phyloP scores from a whole-genome alignment of 345 rosid species.

The Brassica cretica region DNA sequence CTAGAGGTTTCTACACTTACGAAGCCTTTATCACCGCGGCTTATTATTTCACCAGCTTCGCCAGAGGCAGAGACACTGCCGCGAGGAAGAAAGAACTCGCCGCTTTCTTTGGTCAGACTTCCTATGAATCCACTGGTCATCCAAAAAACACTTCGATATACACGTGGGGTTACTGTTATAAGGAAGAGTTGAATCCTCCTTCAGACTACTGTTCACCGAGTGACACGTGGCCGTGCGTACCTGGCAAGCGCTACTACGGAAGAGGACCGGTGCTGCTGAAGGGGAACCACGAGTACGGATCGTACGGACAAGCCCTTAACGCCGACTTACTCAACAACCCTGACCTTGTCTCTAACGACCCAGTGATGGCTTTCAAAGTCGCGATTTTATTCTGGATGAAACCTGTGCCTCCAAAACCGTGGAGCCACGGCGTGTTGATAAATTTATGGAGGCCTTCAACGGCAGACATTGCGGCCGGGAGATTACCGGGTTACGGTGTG shows the following conservation, averaged over 20 bases:
- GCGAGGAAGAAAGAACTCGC: conserved; percentile 56
- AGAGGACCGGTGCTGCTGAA: conserved; percentile 70
- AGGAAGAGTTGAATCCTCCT: conserved; percentile 44
- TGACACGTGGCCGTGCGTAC: conserved; percentile 53
- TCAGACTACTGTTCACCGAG: conserved; percentile 47
- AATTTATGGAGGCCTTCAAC: conserved; percentile 55
- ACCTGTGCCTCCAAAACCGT: conserved; percentile 55
- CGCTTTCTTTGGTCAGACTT: conserved; percentile 71
- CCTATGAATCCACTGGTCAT: conserved; percentile 65
- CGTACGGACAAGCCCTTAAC: conserved; percentile 53
- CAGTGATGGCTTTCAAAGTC: conserved; percentile 57
- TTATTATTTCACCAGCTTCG: conserved; percentile 42
- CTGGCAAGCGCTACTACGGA: conserved; percentile 59
- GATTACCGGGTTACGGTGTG: conserved; percentile 59
- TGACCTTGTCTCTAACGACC: conserved; percentile 48
- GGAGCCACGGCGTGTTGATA: conserved; percentile 52
- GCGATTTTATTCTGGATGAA: conserved; percentile 84
- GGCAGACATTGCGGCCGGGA: conserved; percentile 46
- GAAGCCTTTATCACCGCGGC: conserved; percentile 62
- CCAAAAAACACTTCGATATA: neutral
- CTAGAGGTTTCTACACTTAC: conserved; percentile 56
- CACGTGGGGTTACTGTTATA: conserved; percentile 61
- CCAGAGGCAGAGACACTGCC: conserved; percentile 38
- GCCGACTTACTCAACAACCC: conserved; percentile 62
- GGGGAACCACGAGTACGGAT: conserved; percentile 72